Evolutionary conservation across 306 rosid genomes (phyloP).

Genomic region (Astragalus membranaceus): DNA sequence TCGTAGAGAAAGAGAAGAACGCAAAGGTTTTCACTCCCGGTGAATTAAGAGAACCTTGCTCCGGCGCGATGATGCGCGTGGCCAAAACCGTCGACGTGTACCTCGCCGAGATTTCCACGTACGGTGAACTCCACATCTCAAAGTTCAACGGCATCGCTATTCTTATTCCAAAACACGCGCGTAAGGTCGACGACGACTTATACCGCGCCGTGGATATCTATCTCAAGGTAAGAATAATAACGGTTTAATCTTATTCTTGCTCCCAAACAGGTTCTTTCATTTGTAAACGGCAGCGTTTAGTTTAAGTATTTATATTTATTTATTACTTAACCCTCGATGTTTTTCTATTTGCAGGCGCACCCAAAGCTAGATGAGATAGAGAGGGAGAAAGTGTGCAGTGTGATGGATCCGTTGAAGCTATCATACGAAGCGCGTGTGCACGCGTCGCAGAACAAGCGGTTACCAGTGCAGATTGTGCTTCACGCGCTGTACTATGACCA

Average conservation of each 20-base stretch:
- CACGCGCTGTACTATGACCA: conserved; percentile 89
- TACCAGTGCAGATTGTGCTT: conserved; percentile 77
- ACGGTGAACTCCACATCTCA: conserved; percentile 48
- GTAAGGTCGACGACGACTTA: conserved; percentile 71
- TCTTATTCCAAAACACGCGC: conserved; percentile 50
- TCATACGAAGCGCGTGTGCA: conserved; percentile 81
- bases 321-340: too few relatives aligned
- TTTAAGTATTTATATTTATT: too few relatives aligned
- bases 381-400: conserved; percentile 82
- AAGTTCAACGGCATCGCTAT: conserved; percentile 69
- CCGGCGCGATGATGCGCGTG: conserved; percentile 48
- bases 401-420: conserved; percentile 68
- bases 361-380: conserved; percentile 78
- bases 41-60: conserved; percentile 39
- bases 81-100: conserved; percentile 54
- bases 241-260: neutral
- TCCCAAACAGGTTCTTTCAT: neutral
- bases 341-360: conserved; percentile 44
- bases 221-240: conserved; percentile 44
- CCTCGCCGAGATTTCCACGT: conserved; percentile 56
- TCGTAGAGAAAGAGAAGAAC: conserved; percentile 63
- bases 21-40: conserved; percentile 57
- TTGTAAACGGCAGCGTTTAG: neutral
- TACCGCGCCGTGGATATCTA: conserved; percentile 76
- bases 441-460: conserved; percentile 81